A percentile compares a stretch with the other conserved stretches of the same genome.
Evolutionary conservation across 495 filamentous ascomycete genomes (phyloP).

Genomic region (Lophium mytilinum): DNA sequence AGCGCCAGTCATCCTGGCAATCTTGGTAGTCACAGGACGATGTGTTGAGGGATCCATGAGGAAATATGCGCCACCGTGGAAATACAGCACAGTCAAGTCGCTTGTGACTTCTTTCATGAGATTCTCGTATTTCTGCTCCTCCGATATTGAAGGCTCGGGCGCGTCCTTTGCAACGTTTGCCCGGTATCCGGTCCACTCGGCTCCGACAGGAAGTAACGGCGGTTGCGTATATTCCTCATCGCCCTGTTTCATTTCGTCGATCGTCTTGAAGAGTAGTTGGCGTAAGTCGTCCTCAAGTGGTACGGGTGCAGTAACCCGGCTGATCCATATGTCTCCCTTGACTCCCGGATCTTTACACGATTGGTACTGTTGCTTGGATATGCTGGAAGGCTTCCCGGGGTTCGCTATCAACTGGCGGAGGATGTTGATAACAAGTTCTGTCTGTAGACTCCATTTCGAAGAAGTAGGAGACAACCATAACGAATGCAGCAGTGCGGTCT

Average conservation of each 20-base stretch:
- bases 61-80: constrained; percentile 85
- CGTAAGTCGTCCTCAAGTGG: constrained; percentile 52
- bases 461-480: constrained; percentile 57
- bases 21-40: constrained; percentile 38
- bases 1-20: constrained; percentile 45
- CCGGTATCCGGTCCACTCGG: constrained; percentile 81
- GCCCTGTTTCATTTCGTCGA: constrained; percentile 51
- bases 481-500: constrained; percentile 58
- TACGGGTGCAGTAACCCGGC: constrained; percentile 50
- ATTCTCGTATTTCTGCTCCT: constrained; percentile 61
- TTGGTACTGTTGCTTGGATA: constrained; percentile 57
- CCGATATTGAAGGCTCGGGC: constrained; percentile 50
- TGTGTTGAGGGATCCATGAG: constrained; percentile 49
- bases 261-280: constrained; percentile 50
- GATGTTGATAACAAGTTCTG: constrained; percentile 61
- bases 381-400: constrained; percentile 33
- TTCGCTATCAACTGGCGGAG: constrained; percentile 54
- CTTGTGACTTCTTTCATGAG: constrained; percentile 62
- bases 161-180: constrained; percentile 47
- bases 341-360: constrained; percentile 56
- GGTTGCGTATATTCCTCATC: constrained; percentile 46
- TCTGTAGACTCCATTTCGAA: constrained; percentile 71
- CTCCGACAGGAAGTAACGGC: constrained; percentile 53
- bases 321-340: constrained; percentile 76
- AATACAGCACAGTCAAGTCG: constrained; percentile 67